Evolutionary conservation across 2,329 filamentous ascomycete genomes (phyloP).

Genomic region (Neonectria faginata): DNA sequence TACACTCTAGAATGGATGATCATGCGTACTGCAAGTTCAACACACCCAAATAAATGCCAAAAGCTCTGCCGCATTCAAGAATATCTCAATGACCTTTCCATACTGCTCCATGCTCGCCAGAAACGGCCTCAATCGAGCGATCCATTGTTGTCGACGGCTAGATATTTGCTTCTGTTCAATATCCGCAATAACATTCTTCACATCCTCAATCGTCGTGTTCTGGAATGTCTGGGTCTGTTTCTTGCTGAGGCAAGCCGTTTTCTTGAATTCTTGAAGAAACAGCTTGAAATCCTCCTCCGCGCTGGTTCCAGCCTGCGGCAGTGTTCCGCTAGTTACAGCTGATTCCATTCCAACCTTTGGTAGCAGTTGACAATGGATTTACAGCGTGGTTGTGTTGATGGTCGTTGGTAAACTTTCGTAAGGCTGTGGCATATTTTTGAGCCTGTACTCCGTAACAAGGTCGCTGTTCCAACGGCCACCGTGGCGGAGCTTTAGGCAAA

Average conservation of each 20-base stretch:
- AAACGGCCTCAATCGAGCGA: conserved; percentile 36
- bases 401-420: too few species aligned
- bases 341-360: background rate
- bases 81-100: conserved; percentile 27
- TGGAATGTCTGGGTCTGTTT: background rate
- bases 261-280: conserved; percentile 1
- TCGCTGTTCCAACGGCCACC: background rate
- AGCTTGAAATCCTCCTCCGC: background rate
- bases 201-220: conserved; percentile 1
- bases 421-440: background rate
- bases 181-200: background rate
- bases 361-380: background rate
- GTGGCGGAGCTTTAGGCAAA: background rate
- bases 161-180: conserved; percentile 3
- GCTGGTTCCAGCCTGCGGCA: background rate
- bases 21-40: background rate
- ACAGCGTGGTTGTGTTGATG: too few species aligned
- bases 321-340: background rate
- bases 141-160: background rate
- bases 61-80: conserved; percentile 20
- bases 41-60: conserved; percentile 51
- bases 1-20: background rate
- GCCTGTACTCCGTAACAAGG: background rate
- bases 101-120: conserved; percentile 24
- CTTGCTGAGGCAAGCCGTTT: background rate